Evolutionary conservation across 202 grass and related monocot species (phyloP).

Genomic region (Dendrocalamus latiflorus): DNA sequence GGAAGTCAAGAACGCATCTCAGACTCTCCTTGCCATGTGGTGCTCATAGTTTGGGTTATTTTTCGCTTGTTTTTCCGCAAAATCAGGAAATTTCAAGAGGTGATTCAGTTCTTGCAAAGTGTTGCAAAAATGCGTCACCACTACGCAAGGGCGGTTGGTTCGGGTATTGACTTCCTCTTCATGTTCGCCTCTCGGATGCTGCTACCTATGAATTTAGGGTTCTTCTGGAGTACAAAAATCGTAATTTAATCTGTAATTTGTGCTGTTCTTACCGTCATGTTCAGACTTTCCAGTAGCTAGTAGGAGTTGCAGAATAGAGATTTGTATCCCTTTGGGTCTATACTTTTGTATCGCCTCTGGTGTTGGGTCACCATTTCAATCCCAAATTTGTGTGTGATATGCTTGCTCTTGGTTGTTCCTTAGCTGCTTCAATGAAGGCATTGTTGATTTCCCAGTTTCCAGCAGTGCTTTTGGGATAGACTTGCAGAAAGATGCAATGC

Average conservation of each 20-base stretch:
- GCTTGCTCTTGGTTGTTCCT: background rate
- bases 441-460: background rate
- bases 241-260: conserved; percentile 39
- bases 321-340: conserved; percentile 17
- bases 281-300: conserved; percentile 19
- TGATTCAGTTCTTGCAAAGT: background rate
- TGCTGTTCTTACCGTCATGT: background rate
- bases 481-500: background rate
- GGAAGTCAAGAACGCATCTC: conserved; percentile 99
- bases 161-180: conserved; percentile 97
- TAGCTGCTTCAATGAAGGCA: background rate
- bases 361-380: too few relatives aligned
- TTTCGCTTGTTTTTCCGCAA: background rate
- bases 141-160: conserved; percentile 95
- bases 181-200: conserved; percentile 42
- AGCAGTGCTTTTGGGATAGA: background rate
- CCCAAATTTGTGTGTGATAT: too few relatives aligned
- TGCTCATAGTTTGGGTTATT: conserved; percentile 43
- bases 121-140: conserved; percentile 62
- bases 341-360: conserved; percentile 14
- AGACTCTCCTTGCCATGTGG: too few relatives aligned
- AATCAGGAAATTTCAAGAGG: conserved; percentile 26
- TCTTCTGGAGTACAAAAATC: conserved; percentile 34
- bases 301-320: conserved; percentile 32
- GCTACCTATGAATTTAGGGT: conserved; percentile 34